Percentiles rank a stretch among this genome's conserved stretches.
Evolutionary conservation across 1,284 basidiomycete species (phyloP).

Genomic region (Cryptococcus sp.): DNA sequence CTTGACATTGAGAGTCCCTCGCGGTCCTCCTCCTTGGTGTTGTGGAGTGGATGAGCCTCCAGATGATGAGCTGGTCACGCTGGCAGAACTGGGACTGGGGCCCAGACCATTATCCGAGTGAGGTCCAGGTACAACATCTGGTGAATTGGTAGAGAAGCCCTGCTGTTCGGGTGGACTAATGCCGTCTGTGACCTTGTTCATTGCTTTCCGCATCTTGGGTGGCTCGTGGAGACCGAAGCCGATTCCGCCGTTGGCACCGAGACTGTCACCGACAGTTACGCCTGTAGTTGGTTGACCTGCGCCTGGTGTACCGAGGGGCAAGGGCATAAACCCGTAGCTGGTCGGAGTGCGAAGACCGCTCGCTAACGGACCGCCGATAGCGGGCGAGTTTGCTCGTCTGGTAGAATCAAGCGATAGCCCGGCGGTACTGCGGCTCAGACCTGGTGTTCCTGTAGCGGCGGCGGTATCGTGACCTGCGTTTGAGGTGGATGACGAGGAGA

Average conservation of each 20-base stretch:
- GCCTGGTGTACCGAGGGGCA: conserved; percentile 50
- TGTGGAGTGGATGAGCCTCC: conserved; percentile 6
- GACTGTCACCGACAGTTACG: conserved; percentile 48
- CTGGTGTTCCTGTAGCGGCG: conserved; percentile 7
- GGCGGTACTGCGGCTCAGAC: conserved; percentile 29
- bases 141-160: conserved; percentile 20
- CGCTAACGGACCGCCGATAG: conserved; percentile 47
- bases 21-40: conserved; percentile 28
- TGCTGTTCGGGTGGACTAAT: conserved; percentile 34
- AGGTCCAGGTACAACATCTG: conserved; percentile 43
- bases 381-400: conserved; percentile 41
- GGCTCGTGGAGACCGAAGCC: conserved; percentile 53
- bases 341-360: conserved; percentile 52
- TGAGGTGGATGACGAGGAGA: conserved; percentile 8
- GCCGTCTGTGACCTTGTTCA: conserved; percentile 37
- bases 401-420: conserved; percentile 44
- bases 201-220: conserved; percentile 52
- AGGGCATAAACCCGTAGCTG: conserved; percentile 43
- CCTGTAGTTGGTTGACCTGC: conserved; percentile 49
- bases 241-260: conserved; percentile 38
- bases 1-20: conserved; percentile 90
- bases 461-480: conserved; percentile 11
- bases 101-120: conserved; percentile 1
- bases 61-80: conserved; percentile 4
- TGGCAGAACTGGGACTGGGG: too few relatives aligned